Base-by-base conservation (phyloP, 1,139 yeast genomes). In the Suhomyces panamericanus region DNA sequence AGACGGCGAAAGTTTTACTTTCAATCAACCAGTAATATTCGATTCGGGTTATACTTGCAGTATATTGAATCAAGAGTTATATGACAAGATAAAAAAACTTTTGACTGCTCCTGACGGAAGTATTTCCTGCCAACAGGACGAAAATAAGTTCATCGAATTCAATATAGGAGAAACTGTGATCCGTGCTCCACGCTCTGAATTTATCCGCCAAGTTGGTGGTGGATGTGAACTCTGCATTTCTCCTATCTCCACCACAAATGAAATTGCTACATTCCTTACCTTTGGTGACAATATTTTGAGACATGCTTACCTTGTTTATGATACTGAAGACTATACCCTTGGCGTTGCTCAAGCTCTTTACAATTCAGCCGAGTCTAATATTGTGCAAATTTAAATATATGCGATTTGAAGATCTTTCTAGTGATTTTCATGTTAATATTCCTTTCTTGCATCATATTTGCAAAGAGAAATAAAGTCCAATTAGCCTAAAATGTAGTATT, bases 201-300 rank as follows among this genome's bases (percentile, higher is more conserved):
- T 43, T 11, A 29, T 43, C 6, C n/a, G 13, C 4, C 9, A 10
- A 5, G 6, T 14, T 11, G 29, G 12, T 11, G 10, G 27, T 2
- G 12, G 12, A 24, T 39, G 42, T 35, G 2, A 8, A 3, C 8
- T 17, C 11, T 35, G 40, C 14, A n/a, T 15, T 10, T 15, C 6
- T 8, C 13, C 12, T 11, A 39, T 15, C 28, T 28, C 31, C 24
- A 43, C 35, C 33, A 39, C 29, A 17, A 17, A 17, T 17, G 5
- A 17, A 17, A 17, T 17, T 4, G 17, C 17, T 17, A 17, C 17
- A 17, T 32, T 39, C 17, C 41, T 41, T 9, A 43, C 47, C 2
- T 43, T 58, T 43, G 63, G 63, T 5, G 57, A 54, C 41, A 47
- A 51, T 35, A 47, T 59, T 44, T 54, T 62, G 41, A 57, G 64